Base-by-base conservation (phyloP, 2,329 filamentous ascomycete species). In the Aspergillus piperis region DNA sequence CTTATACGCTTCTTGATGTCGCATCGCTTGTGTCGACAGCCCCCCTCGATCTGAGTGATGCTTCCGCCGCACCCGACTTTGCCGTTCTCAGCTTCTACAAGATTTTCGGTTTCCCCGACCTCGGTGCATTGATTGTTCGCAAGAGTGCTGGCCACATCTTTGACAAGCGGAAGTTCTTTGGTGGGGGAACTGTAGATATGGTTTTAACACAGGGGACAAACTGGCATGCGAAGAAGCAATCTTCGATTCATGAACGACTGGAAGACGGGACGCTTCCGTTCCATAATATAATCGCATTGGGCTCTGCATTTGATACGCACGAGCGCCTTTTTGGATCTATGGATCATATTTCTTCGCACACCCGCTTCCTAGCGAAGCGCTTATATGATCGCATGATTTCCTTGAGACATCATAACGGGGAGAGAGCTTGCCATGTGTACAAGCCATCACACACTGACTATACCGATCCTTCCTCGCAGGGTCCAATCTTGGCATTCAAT, bases 41-140 rank as follows among this genome's bases (percentile, higher is more conserved):
- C 4, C 86, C 86, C 1, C 80, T 98, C 6, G 85, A 96, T 70
- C 79, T 98, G 2, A 81, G 85, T 58, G 78, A 90, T 66, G 67
- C 82, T 0, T 78, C 80, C 0, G 72, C 77, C 0, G 87, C 89
- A 0, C 90, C 94, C 1, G 94, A 98, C 73, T 98, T 98, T 66
- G 89, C 86, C 0, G 90, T 91, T 0, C 71, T 98, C 44, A 97
- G 93, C 74, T 87, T 98, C 64, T 96, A 97, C 79, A 99, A 98
- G 75, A 93, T 97, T n/a, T 98, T 98, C 74, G 94, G 95, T 1
- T 97, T 97, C 65, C 94, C 94, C 0, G 91, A 98, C 72, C 81
- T 98, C 2, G 94, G 94, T 1, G 92, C 88, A 1, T 78, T 99
- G 60, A 87, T 98, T 30, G 87, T 98, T 11, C 87, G 90, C 44